Percentiles rank a stretch among this genome's conserved stretches.
phyloP scores from a whole-genome alignment of 2,329 filamentous ascomycete species.

The Colletotrichum sidae region DNA sequence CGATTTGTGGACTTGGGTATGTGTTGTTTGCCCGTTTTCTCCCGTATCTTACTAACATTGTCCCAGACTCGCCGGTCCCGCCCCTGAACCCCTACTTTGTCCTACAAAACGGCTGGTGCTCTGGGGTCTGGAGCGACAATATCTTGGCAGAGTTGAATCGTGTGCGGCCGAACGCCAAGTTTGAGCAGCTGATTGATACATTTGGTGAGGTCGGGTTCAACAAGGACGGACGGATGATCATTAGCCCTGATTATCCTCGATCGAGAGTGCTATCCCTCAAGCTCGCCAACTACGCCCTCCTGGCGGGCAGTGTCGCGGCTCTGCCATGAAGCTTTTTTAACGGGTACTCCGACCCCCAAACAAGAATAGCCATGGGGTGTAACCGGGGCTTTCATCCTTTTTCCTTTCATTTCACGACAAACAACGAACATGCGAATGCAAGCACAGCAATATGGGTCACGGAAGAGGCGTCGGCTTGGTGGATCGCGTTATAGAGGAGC shows the following conservation, averaged over 20 bases:
- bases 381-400: not conserved
- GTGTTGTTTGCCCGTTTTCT: conserved; percentile 38
- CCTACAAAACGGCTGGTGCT: conserved; percentile 69
- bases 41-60: conserved; percentile 40
- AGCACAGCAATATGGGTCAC: conserved; percentile 35
- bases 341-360: not conserved
- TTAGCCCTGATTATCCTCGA: conserved; percentile 66
- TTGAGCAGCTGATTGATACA: conserved; percentile 72
- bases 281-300: conserved; percentile 66
- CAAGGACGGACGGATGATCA: conserved; percentile 69
- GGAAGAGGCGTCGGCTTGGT: conserved; percentile 24
- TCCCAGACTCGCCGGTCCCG: conserved; percentile 74
- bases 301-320: conserved; percentile 43
- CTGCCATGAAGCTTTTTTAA: conserved; percentile 6
- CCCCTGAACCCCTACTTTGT: conserved; percentile 80
- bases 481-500: conserved; percentile 32
- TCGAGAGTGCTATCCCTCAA: conserved; percentile 67
- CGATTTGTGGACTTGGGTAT: conserved; percentile 79
- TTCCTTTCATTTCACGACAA: conserved; percentile 23
- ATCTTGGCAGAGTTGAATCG: conserved; percentile 72
- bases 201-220: conserved; percentile 70
- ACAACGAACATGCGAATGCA: conserved; percentile 35
- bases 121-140: conserved; percentile 77
- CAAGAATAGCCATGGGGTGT: not conserved
- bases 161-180: conserved; percentile 68